A percentile compares a stretch with the other conserved stretches of the same genome.
phyloP scores from a whole-genome alignment of 2,329 filamentous ascomycete species.

The Fusarium denticulatum region DNA sequence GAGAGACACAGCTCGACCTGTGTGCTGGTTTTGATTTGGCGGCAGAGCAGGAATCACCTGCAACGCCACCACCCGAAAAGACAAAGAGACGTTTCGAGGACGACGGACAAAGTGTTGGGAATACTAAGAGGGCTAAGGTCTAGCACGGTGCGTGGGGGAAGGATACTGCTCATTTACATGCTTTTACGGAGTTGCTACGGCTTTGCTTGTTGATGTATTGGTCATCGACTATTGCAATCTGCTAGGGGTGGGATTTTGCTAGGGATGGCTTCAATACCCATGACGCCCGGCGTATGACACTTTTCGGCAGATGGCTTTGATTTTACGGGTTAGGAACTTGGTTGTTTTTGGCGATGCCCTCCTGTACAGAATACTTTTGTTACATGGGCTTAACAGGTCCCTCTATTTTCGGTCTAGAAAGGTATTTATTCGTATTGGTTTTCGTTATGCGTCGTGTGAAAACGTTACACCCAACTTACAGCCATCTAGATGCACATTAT shows the following conservation, averaged over 20 bases:
- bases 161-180: slow-evolving; percentile 8
- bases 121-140: slow-evolving; percentile 34
- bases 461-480: slow-evolving; percentile 34
- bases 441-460: slow-evolving; percentile 37
- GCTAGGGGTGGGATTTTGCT: slow-evolving; percentile 14
- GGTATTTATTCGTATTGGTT: slow-evolving; percentile 38
- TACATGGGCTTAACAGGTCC: not conserved
- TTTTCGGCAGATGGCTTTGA: slow-evolving; percentile 20
- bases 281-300: slow-evolving; percentile 33
- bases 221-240: slow-evolving; percentile 18
- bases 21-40: slow-evolving; percentile 41
- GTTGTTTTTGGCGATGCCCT: not conserved
- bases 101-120: slow-evolving; percentile 11
- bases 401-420: slow-evolving; percentile 20
- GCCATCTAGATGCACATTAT: slow-evolving; percentile 15
- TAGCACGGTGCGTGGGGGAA: slow-evolving; percentile 18
- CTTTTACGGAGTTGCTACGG: slow-evolving; percentile 21
- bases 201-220: not conserved
- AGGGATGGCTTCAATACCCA: slow-evolving; percentile 40
- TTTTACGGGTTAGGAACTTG: slow-evolving; percentile 12
- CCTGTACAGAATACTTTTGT: not conserved
- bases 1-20: slow-evolving; percentile 48
- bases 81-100: slow-evolving; percentile 29
- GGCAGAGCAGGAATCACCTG: slow-evolving; percentile 10
- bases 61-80: slow-evolving; percentile 13